Base-by-base conservation (phyloP, 2,329 filamentous ascomycete genomes). In the Aspergillus terreus region DNA sequence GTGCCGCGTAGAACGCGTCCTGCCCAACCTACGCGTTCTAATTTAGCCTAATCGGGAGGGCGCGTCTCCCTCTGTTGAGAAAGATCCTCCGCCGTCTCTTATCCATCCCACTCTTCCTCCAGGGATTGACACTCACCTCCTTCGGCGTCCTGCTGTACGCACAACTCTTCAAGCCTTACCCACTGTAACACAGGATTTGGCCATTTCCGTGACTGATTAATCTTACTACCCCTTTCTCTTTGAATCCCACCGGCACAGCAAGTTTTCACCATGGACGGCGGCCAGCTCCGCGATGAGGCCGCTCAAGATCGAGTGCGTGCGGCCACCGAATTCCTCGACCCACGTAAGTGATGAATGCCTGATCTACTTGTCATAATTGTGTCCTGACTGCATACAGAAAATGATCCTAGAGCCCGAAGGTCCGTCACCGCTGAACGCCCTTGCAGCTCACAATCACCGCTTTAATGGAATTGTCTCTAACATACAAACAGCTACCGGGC, bases 251-350 rank as follows among this genome's bases (percentile, higher is more conserved):
- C 49, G 50, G 35, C 54, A 52, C 51, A 45, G 56, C 51, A 49
- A 53, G 50, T 51, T 53, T 47, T 53, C 58, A 60, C 51, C 52
- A 91, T 94, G 88, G 87, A 91, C 62, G 81, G 78, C 54, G 77
- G 83, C 61, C 84, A 87, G 76, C 82, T 95, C 64, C 84, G 87
- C 72, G 92, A 96, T 79, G 89, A 94, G 73, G 90, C 87, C 59
- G 85, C 87, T 63, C 82, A 84, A 63, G 86, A 95, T 76, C 89
- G 91, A 64, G 84, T 96, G 70, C 87, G 90, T 63, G 84, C 87
- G 58, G 91, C 90, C n/a, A 82, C 87, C 63, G 92, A 96, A 71
- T 96, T 97, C 67, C 83, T 97, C 41, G 92, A 96, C 77, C 92
- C 92, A 55, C 86, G 91, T 96, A 82, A 65, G 86, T 47, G 3